phyloP scores from a whole-genome alignment of 202 grass and related monocot genomes.

The Brachypodium distachyon region DNA sequence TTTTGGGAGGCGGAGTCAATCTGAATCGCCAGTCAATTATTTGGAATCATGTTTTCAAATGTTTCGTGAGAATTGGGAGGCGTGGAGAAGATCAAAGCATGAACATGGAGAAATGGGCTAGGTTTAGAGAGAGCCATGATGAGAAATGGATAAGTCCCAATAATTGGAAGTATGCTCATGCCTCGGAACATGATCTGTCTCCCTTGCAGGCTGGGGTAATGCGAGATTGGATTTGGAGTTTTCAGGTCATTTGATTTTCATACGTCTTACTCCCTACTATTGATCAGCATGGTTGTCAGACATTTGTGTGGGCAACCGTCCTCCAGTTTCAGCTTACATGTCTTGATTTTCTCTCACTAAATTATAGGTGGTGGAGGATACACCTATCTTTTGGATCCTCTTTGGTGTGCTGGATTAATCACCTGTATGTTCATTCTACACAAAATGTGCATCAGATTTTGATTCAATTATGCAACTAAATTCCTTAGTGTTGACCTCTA shows the following conservation, averaged over 20 bases:
- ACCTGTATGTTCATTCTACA: slow-evolving; percentile 48
- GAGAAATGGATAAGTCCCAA: neutral
- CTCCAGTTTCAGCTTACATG: neutral
- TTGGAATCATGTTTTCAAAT: too few species aligned
- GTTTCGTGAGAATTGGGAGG: neutral
- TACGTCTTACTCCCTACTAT: neutral
- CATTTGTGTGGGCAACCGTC: neutral
- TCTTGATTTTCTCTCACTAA: neutral
- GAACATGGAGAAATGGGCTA: neutral
- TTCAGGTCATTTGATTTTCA: neutral
- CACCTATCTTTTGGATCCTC: slow-evolving; percentile 69
- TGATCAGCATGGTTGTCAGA: too few species aligned
- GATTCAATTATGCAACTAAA: neutral
- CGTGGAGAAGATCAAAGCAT: neutral
- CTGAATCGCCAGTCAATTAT: too few species aligned
- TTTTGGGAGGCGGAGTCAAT: too few species aligned
- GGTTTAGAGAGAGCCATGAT: neutral
- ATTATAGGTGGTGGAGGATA: slow-evolving; percentile 74
- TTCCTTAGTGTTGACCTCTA: slow-evolving; percentile 17
- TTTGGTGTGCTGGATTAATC: slow-evolving; percentile 96
- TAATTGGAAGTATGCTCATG: neutral
- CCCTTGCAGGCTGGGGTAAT: neutral
- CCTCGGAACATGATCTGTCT: neutral
- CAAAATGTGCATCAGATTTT: neutral
- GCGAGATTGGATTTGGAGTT: neutral